Conservation (phyloP, 2,329 filamentous ascomycete genomes). For the Acarospora socialis region DNA sequence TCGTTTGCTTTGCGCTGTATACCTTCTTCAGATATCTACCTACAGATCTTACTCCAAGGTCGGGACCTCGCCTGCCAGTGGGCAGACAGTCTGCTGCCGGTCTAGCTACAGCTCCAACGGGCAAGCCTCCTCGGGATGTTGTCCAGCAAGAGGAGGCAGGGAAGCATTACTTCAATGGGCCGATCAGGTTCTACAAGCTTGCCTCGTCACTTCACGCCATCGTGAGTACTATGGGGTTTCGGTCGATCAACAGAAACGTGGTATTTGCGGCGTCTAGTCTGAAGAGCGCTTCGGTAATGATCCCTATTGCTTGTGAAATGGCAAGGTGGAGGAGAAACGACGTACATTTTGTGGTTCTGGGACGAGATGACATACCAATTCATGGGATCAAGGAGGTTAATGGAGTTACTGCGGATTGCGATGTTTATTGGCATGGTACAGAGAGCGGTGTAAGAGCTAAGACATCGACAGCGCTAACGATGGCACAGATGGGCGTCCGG, state of each 20-base stretch:
- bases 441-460: slow-evolving; percentile 29
- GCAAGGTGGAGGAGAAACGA: slow-evolving; percentile 50
- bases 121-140: slow-evolving; percentile 11
- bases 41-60: slow-evolving; percentile 27
- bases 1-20: slow-evolving; percentile 41
- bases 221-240: slow-evolving; percentile 37
- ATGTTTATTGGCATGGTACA: slow-evolving; percentile 45
- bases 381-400: slow-evolving; percentile 61
- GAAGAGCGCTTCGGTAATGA: slow-evolving; percentile 54
- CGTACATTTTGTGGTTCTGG: slow-evolving; percentile 72
- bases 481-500: slow-evolving; percentile 51
- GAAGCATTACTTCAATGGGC: slow-evolving; percentile 48
- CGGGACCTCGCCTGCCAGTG: slow-evolving; percentile 1
- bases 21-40: slow-evolving; percentile 53
- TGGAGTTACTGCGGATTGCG: slow-evolving; percentile 55
- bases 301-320: slow-evolving; percentile 85
- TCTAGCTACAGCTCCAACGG: slow-evolving; percentile 2
- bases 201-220: slow-evolving; percentile 48
- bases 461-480: slow-evolving; percentile 17
- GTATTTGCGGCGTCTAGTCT: slow-evolving; percentile 66
- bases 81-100: background rate
- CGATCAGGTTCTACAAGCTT: slow-evolving; percentile 54
- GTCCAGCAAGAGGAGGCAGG: slow-evolving; percentile 12
- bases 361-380: slow-evolving; percentile 54
- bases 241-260: slow-evolving; percentile 50